These are phyloP conservation scores for Clarireedia paspali DNA, from an alignment of 2,329 filamentous ascomycete species.

Conservation along the genomic window DNA sequence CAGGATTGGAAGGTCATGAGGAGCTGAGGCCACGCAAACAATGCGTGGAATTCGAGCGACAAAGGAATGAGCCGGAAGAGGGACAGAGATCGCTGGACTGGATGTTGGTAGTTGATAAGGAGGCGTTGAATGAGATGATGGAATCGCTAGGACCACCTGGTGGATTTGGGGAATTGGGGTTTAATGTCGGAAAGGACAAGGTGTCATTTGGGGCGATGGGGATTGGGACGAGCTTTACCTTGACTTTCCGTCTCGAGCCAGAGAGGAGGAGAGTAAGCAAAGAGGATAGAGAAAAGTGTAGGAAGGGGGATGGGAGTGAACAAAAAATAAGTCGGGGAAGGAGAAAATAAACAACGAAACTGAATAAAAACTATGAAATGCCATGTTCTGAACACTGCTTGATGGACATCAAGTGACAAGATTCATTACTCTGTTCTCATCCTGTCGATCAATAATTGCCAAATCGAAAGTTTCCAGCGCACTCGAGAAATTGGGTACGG, in stretches of 20 bases:
- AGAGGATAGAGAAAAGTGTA: background rate
- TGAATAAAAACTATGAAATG: too few relatives aligned
- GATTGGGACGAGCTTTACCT: slow-evolving; percentile 11
- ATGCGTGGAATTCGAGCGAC: background rate
- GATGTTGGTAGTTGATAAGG: slow-evolving; percentile 11
- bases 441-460: too few relatives aligned
- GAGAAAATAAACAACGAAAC: too few relatives aligned
- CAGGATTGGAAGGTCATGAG: background rate
- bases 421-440: too few relatives aligned
- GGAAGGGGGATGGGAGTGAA: background rate
- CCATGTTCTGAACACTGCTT: too few relatives aligned
- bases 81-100: slow-evolving; percentile 10
- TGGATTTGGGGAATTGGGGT: slow-evolving; percentile 16
- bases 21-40: background rate
- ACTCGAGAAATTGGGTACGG: too few relatives aligned
- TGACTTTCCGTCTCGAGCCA: slow-evolving; percentile 3
- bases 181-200: slow-evolving; percentile 10
- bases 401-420: too few relatives aligned
- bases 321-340: too few relatives aligned
- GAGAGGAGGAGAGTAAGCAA: background rate
- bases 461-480: too few relatives aligned
- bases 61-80: slow-evolving; percentile 1
- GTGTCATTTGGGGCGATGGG: slow-evolving; percentile 13
- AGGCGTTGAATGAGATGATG: slow-evolving; percentile 16
- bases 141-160: slow-evolving; percentile 15